Base-by-base conservation (phyloP, 768 basidiomycete genomes). In the Rhodotorula sphaerocarpa region DNA sequence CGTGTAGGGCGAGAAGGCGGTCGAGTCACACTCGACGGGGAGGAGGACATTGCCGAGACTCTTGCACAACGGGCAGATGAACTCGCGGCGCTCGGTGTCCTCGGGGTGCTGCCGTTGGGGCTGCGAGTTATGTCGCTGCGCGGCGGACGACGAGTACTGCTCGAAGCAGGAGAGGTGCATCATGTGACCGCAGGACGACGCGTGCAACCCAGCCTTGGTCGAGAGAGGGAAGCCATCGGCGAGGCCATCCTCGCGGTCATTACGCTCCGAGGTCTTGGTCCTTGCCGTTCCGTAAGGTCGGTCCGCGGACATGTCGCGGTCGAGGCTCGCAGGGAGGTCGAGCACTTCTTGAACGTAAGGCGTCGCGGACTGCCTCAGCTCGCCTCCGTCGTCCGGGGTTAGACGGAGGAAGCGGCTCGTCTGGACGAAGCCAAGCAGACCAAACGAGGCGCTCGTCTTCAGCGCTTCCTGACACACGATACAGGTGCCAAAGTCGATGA, bases 381-480 rank as follows among this genome's bases (percentile, higher is more conserved):
- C 48, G 30, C 7, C 21, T 9, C 6, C 84, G 81, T 50, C 74
- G 61, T 44, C 85, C 3, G 85, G 87, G 67, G 86, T 85, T 43
- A 82, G 82, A 50, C 93, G 82, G 23, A 96, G 79, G 47, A 91
- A 77, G 50, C 87, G 81, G 74, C 91, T 92, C 0, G 92, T 86
- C 71, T 96, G 93, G 11, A 99, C 73, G 50, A 92, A 78, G 2
- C 87, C 89, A 23, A 99, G 82, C 34, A 83, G 82, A 9, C 95
- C 95, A 74, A 95, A 97, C 0, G 87, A 78, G 63, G 82, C 80
- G 21, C 80, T 76, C 4, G 80, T 73, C 68, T 83, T 86, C 55
- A 96, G 82, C 63, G 91, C 88, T 73, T 97, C 95, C 73, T 97
- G 95, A 70, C 95, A 99, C 15, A 97, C 91, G 65, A 99, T 97